Percentiles rank a stretch among this genome's conserved stretches.
Evolutionary conservation across 1,284 basidiomycete species (phyloP).

Genomic region (Marasmius sp.): DNA sequence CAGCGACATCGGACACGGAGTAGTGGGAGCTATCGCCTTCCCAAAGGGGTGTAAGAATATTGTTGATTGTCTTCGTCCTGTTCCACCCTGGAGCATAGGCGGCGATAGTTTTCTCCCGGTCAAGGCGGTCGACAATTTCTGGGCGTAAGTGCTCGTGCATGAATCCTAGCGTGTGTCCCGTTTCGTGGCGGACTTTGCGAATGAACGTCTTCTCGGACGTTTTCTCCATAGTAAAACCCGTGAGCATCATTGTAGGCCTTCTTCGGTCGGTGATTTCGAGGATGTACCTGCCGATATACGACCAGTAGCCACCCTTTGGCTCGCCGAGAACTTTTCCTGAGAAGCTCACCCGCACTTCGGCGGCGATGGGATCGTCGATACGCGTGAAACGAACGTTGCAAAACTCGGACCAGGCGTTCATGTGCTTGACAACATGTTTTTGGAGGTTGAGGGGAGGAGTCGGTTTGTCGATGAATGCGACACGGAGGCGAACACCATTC

Average conservation of each 20-base stretch:
- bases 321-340: not conserved
- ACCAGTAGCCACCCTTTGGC: not conserved
- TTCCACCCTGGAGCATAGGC: not conserved
- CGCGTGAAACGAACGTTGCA: not conserved
- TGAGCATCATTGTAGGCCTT: not conserved
- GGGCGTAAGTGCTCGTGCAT: not conserved
- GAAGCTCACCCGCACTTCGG: not conserved
- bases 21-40: not conserved
- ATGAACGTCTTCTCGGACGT: not conserved
- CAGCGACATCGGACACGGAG: not conserved
- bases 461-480: not conserved
- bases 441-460: not conserved
- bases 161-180: not conserved
- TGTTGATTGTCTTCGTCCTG: not conserved
- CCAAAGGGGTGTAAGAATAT: not conserved
- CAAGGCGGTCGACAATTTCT: not conserved
- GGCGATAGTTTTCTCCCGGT: not conserved
- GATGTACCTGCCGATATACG: not conserved
- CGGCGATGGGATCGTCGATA: not conserved
- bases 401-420: not conserved
- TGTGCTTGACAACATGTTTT: not conserved
- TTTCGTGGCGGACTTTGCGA: not conserved
- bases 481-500: not conserved
- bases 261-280: not conserved
- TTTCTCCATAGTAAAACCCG: not conserved